Conservation (phyloP, 371 early-diverging fungal species). For the Saksenaea vasiformis region DNA sequence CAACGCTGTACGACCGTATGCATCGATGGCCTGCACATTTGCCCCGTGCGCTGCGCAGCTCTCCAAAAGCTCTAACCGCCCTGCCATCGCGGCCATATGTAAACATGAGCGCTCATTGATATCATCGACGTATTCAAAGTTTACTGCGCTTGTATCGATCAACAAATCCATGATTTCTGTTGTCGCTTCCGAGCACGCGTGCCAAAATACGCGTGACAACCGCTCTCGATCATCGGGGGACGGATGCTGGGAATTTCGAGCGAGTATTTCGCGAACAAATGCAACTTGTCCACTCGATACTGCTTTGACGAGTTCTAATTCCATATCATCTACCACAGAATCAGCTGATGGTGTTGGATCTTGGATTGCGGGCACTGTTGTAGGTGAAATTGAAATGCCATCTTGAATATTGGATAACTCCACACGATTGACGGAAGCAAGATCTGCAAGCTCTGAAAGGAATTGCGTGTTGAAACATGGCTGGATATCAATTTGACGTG, state of each 20-base stretch:
- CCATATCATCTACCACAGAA: conserved; percentile 61
- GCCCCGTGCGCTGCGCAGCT: conserved; percentile 63
- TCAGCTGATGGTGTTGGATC: conserved; percentile 11
- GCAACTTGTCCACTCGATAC: conserved; percentile 51
- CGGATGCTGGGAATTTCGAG: conserved; percentile 47
- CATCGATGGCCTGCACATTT: conserved; percentile 71
- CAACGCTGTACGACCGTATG: conserved; percentile 86
- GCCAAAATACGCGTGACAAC: conserved; percentile 79
- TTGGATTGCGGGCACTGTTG: conserved; percentile 8
- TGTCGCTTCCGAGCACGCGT: conserved; percentile 76
- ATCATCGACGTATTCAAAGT: conserved; percentile 85
- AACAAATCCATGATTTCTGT: conserved; percentile 60
- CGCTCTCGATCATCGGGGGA: conserved; percentile 53
- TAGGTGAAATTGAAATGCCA: conserved; percentile 32
- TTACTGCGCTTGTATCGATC: conserved; percentile 63
- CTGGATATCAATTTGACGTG: conserved; percentile 93
- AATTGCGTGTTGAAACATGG: conserved; percentile 94
- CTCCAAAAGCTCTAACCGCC: conserved; percentile 63
- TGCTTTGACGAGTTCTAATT: conserved; percentile 61
- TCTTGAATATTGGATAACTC: conserved; percentile 62
- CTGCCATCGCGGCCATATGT: conserved; percentile 88
- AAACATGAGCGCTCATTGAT: conserved; percentile 88
- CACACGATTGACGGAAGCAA: conserved; percentile 66
- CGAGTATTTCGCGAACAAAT: conserved; percentile 62
- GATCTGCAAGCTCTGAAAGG: conserved; percentile 86